Evolutionary conservation across 2,329 filamentous ascomycete genomes (phyloP).

Genomic region (Monilinia fructicola): DNA sequence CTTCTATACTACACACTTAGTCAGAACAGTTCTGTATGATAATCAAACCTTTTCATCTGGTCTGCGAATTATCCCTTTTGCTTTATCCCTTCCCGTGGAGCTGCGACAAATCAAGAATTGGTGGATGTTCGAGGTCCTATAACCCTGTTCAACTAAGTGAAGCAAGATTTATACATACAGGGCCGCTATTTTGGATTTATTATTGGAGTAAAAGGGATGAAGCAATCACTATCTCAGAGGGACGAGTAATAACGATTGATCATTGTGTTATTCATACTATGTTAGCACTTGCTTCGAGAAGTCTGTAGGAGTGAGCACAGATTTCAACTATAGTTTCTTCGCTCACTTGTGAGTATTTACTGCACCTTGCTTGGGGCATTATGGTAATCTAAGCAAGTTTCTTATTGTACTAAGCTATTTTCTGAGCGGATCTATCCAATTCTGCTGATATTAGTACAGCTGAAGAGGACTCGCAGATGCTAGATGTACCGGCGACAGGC

Average conservation of each 20-base stretch:
- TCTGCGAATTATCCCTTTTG: too few relatives aligned
- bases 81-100: not conserved
- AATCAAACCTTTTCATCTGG: too few relatives aligned
- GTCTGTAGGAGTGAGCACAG: not conserved
- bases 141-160: not conserved
- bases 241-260: not conserved
- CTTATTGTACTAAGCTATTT: too few relatives aligned
- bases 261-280: accelerated
- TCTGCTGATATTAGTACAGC: not conserved
- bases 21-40: too few relatives aligned
- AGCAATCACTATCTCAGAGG: not conserved
- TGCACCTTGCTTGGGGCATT: not conserved
- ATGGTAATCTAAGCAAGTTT: not conserved
- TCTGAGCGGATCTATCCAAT: not conserved
- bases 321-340: not conserved
- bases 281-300: too few relatives aligned
- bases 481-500: too few relatives aligned
- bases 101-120: not conserved
- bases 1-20: too few relatives aligned
- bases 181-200: too few relatives aligned
- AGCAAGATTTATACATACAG: not conserved
- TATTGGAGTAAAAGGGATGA: not conserved
- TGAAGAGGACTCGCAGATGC: not conserved
- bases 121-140: not conserved
- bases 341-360: not conserved